Evolutionary conservation across 164 flowering plant species (phyloP), one percentile per base, ranked within the genome.

Genomic region (Protea cynaroides): DNA sequence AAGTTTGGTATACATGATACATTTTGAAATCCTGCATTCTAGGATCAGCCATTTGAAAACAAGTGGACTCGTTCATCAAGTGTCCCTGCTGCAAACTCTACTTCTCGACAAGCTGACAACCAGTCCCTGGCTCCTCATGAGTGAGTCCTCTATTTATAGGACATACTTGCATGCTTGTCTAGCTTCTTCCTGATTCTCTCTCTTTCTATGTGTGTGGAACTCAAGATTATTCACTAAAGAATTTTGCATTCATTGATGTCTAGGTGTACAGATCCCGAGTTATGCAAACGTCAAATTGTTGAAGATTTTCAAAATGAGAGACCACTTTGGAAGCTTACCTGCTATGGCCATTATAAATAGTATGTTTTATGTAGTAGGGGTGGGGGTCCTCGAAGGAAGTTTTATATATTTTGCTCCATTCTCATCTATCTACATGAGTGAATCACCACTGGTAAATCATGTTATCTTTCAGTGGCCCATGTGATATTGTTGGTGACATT

Each of bases 281-380:
- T 80, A 10, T 93, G 98, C 80, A 86, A 83, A 69, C 77, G 76
- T 12, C 69, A 65, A 69, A 83, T 93, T 63, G 78, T 25, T 25
- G 89, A 88, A 72, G 94, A 93, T 79, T 81, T 84, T 68, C 55
- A 84, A 72, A 65, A 79, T 53, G 98, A 93, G 78, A 83, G 79
- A 63, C 98, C 97, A 21, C 77, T 84, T 68, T 93, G 98, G 98
- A 87, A 79, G 82, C 88, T 88, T 59, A 88, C 94, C 7, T 90
- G 97, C 69, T 93, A 90, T 69, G 82, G 86, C 59, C 98, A 93
- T 58, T 59, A 44, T 25, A 84, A 74, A 74, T 34, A 79, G 89
- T 82, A 76, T 71, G 83, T 75, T 73, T 23, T 61, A 47, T 18
- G 4, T 49, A 15, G 15, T 19, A 13, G 6, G 18, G 18, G 52